Base-by-base conservation (phyloP, 2,329 filamentous ascomycete species). In the Hymenoscyphus fraxineus region DNA sequence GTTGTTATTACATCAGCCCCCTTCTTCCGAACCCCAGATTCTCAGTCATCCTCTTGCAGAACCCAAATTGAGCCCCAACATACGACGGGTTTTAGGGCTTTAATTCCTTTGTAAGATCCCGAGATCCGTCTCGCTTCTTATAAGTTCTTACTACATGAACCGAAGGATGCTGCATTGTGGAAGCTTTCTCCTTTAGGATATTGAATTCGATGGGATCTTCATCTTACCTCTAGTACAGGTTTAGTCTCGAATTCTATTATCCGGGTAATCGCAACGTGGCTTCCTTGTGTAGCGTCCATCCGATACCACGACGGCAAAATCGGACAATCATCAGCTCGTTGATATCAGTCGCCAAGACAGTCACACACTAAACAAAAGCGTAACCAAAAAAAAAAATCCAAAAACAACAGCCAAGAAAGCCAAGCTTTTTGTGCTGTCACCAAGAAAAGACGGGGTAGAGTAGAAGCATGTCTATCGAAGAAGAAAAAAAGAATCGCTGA, bases 1-100 rank as follows among this genome's bases (percentile, higher is more conserved):
- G n/a, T 51, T 22, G 44, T 51, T 19, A 51, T 51, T 51, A 51
- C 44, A 51, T 51, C 44, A 51, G 44, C 44, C n/a, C 22, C 44
- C 44, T 22, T 22, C n/a, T 22, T 51, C 44, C 22, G 44, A 51
- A 51, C 44, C 44, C 44, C 44, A n/a, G 44, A 51, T 51, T 51
- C 19, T 51, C 44, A 51, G 44, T 51, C 44, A 51, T 51, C 44
- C 22, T 51, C n/a, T 27, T 51, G 44, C n/a, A 51, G n/a, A 22
- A 35, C 35, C 35, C 35, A 6, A 35, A 35, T 7, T 12, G 44
- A 22, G 44, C 44, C 44, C 44, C 44, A 27, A 51, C 19, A 51
- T 51, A 10, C 19, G 19, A 7, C 13, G 9, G 9, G 7, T 12
- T 22, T 10, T 51, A 12, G 7, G 7, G 6, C n/a, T 51, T 10